Evolutionary conservation across 2,329 filamentous ascomycete genomes (phyloP).

Genomic region (Exophiala xenobiotica): DNA sequence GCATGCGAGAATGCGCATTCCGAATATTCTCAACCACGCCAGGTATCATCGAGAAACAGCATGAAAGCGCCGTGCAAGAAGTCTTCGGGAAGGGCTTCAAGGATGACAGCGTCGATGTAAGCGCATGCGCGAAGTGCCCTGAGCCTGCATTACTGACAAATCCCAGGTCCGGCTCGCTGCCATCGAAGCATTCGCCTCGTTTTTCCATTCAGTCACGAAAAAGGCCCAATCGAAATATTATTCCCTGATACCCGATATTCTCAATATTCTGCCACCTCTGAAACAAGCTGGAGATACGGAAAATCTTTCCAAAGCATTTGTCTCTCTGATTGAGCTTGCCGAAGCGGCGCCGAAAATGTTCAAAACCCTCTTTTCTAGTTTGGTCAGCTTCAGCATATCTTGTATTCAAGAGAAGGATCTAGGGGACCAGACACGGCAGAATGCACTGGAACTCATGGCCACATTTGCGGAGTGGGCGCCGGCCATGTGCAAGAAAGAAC

Average conservation of each 20-base stretch:
- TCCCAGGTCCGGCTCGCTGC: constrained; percentile 80
- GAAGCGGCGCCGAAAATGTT: constrained; percentile 98
- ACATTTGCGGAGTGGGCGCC: constrained; percentile 96
- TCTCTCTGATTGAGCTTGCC: constrained; percentile 90
- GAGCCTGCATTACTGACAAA: constrained; percentile 21
- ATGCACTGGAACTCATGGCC: constrained; percentile 93
- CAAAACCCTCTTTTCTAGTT: constrained; percentile 84
- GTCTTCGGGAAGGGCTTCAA: constrained; percentile 92
- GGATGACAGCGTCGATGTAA: constrained; percentile 72
- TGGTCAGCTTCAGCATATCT: constrained; percentile 88
- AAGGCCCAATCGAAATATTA: constrained; percentile 89
- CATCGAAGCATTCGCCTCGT: constrained; percentile 94
- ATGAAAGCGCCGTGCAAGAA: constrained; percentile 82
- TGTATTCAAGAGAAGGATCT: constrained; percentile 96
- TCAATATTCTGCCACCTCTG: constrained; percentile 91
- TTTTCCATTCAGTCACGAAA: constrained; percentile 88
- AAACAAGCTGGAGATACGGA: constrained; percentile 90
- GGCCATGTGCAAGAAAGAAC: constrained; percentile 90
- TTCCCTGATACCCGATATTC: constrained; percentile 79
- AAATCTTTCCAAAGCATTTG: constrained; percentile 81
- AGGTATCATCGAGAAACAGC: constrained; percentile 91
- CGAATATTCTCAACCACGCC: constrained; percentile 94
- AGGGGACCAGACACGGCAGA: constrained; percentile 84
- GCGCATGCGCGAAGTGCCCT: constrained; percentile 36
- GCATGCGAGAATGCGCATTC: constrained; percentile 88